These are phyloP conservation scores for Cutaneotrichosporon dermatis DNA, from an alignment of 1,284 basidiomycete genomes.

Conservation along the genomic window DNA sequence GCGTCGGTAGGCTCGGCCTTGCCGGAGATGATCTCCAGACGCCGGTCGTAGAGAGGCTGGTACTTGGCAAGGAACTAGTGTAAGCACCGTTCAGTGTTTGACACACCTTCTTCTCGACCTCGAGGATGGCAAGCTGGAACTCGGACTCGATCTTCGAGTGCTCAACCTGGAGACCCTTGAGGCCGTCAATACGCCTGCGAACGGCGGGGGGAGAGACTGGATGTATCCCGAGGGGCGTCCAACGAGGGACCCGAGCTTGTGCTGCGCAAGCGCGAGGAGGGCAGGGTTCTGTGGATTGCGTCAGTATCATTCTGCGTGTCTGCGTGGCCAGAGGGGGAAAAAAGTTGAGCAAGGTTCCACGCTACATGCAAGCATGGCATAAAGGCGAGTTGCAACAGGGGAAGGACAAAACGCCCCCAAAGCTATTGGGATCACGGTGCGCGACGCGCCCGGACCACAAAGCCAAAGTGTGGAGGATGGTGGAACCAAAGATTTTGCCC, in stretches of 20 bases:
- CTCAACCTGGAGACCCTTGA: conserved; percentile 91
- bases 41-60: conserved; percentile 82
- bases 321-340: not conserved
- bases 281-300: conserved; percentile 52
- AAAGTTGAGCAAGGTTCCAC: not conserved
- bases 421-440: no score
- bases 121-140: conserved; percentile 94
- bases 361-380: no score
- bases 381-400: no score
- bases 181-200: conserved; percentile 79
- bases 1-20: conserved; percentile 67
- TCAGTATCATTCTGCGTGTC: not conserved
- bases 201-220: conserved; percentile 79
- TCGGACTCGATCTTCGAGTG: conserved; percentile 89
- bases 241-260: conserved; percentile 62
- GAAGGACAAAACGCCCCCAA: no score
- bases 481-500: no score
- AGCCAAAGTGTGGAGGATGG: no score
- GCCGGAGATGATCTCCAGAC: conserved; percentile 78
- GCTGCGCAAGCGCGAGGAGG: conserved; percentile 58
- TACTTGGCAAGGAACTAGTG: conserved; percentile 71
- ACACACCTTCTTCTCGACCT: conserved; percentile 79
- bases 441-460: no score
- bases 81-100: no score
- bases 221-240: conserved; percentile 80